Evolutionary conservation across 495 filamentous ascomycete species (phyloP).

Genomic region (Xanthoparmelia taractica): DNA sequence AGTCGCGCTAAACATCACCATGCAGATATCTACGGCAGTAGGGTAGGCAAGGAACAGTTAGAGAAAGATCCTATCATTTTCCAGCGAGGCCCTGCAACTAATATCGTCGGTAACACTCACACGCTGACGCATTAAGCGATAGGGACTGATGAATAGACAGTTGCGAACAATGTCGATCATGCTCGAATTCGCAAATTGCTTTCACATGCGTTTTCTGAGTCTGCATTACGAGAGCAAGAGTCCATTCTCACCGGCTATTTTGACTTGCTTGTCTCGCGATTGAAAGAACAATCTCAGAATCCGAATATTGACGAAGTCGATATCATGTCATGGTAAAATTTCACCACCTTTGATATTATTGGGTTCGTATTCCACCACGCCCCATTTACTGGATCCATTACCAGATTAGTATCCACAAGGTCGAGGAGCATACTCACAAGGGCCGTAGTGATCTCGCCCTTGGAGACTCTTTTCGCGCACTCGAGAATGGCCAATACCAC

Average conservation of each 20-base stretch:
- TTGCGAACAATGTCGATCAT: conserved; percentile 37
- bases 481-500: conserved; percentile 42
- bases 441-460: conserved; percentile 42
- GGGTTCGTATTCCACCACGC: conserved; percentile 54
- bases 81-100: background rate
- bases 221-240: conserved; percentile 43
- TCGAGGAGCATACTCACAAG: background rate
- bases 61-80: conserved; percentile 8
- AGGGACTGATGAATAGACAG: background rate
- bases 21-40: conserved; percentile 6
- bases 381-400: conserved; percentile 28
- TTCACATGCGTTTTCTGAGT: conserved; percentile 43
- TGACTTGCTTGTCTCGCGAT: conserved; percentile 31
- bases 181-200: conserved; percentile 37
- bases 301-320: background rate
- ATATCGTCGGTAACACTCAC: background rate
- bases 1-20: background rate
- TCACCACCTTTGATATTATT: conserved; percentile 25
- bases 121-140: background rate
- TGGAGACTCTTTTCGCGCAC: conserved; percentile 48
- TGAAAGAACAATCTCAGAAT: conserved; percentile 33
- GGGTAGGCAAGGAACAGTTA: conserved; percentile 1
- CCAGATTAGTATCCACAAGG: background rate
- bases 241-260: conserved; percentile 35
- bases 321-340: conserved; percentile 25